These are phyloP conservation scores for Phanerodontia chrysosporium DNA, from an alignment of 768 basidiomycete genomes.

Conservation along the genomic window DNA sequence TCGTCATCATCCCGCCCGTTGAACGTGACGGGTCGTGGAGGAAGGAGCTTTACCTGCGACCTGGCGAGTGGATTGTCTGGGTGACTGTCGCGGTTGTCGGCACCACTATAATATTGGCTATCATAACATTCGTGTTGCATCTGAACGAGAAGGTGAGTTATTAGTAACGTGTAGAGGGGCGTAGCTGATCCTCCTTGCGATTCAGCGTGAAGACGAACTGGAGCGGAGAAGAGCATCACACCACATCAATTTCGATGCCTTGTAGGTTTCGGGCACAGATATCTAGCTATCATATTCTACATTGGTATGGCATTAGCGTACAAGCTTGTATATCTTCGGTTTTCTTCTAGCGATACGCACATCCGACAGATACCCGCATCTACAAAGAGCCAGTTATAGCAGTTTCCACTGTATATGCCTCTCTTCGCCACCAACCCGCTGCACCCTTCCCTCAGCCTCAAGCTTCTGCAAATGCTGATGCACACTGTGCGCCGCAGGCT, in stretches of 20 bases:
- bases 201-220: constrained; percentile 87
- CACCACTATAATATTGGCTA: constrained; percentile 66
- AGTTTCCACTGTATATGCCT: constrained; percentile 13
- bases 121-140: constrained; percentile 84
- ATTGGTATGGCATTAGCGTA: neutral
- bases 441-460: constrained; percentile 56
- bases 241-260: constrained; percentile 95
- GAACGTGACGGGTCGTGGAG: constrained; percentile 67
- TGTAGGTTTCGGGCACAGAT: constrained; percentile 41
- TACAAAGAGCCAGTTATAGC: neutral
- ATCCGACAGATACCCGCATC: constrained; percentile 2
- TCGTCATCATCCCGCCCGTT: constrained; percentile 84
- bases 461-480: constrained; percentile 73
- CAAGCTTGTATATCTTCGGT: neutral
- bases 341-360: neutral
- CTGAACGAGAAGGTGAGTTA: constrained; percentile 82
- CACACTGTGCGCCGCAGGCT: constrained; percentile 66
- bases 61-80: constrained; percentile 97
- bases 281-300: constrained; percentile 2
- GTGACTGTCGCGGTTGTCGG: constrained; percentile 85
- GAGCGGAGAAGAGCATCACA: constrained; percentile 87
- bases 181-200: too few relatives aligned
- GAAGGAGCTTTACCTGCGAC: constrained; percentile 83
- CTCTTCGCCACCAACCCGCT: constrained; percentile 18
- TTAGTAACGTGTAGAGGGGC: too few relatives aligned